These are phyloP conservation scores for Sarocladium strictum DNA, from an alignment of 2,329 filamentous ascomycete genomes.

Conservation along the genomic window DNA sequence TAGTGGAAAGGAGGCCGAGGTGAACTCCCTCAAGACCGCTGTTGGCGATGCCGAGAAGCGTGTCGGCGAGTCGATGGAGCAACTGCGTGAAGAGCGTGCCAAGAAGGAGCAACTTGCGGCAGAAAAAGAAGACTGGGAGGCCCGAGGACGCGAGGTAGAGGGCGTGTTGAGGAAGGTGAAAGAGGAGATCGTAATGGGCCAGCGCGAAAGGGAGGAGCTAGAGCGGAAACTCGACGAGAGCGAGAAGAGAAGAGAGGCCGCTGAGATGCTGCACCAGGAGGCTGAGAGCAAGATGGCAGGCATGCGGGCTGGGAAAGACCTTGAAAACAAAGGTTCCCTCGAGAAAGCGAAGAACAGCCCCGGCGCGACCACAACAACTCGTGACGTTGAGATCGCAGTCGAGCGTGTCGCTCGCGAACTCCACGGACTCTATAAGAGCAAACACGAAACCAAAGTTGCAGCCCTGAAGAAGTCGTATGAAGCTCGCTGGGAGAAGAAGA, in stretches of 20 bases:
- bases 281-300: conserved; percentile 70
- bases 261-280: conserved; percentile 70
- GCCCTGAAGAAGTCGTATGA: conserved; percentile 85
- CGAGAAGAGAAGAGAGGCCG: conserved; percentile 67
- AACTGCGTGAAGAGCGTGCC: conserved; percentile 69
- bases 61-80: conserved; percentile 79
- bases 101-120: conserved; percentile 65
- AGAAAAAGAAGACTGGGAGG: conserved; percentile 80
- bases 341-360: conserved; percentile 30
- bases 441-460: conserved; percentile 93
- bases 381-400: conserved; percentile 76
- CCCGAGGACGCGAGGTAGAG: conserved; percentile 80
- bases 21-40: conserved; percentile 78
- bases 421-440: conserved; percentile 89
- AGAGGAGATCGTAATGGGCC: conserved; percentile 71
- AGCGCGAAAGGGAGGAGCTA: conserved; percentile 76
- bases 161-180: conserved; percentile 71
- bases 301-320: conserved; percentile 58
- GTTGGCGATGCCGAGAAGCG: conserved; percentile 87
- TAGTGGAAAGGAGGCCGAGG: conserved; percentile 89
- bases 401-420: conserved; percentile 93
- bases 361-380: conserved; percentile 20
- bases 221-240: conserved; percentile 69
- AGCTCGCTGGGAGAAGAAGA: conserved; percentile 80
- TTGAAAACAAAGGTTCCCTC: conserved; percentile 29